A percentile compares a stretch with the other conserved stretches of the same genome.
Evolutionary conservation across 148 eudicot species (phyloP).

Genomic region (Fagopyrum homotropicum): DNA sequence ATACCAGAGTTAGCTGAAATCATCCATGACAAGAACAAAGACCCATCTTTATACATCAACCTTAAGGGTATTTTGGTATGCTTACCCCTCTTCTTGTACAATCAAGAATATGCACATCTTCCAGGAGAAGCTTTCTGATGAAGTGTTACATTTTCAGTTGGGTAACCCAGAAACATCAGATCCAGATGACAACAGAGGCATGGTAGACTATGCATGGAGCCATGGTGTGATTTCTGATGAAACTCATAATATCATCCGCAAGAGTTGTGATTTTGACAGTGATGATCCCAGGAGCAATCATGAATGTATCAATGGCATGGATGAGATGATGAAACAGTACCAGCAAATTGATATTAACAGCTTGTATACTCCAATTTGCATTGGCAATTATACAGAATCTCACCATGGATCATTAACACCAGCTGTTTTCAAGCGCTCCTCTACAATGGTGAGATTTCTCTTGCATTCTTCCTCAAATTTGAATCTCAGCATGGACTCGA

Average conservation of each 20-base stretch:
- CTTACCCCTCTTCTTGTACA: too few relatives aligned
- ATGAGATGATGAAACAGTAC: constrained; percentile 62
- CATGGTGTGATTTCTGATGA: constrained; percentile 89
- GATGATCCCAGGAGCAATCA: constrained; percentile 52
- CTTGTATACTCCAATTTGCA: constrained; percentile 72
- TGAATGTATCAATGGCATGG: constrained; percentile 42
- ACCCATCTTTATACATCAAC: constrained; percentile 44
- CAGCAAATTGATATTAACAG: constrained; percentile 82
- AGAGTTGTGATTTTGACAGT: constrained; percentile 65
- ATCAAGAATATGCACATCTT: too few relatives aligned
- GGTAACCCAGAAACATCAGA: constrained; percentile 95
- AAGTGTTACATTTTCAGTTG: constrained; percentile 27
- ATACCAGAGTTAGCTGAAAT: constrained; percentile 86
- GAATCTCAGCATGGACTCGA: too few relatives aligned
- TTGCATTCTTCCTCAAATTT: too few relatives aligned
- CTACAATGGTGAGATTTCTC: constrained; percentile 52
- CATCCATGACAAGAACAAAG: constrained; percentile 62
- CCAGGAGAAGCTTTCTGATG: too few relatives aligned
- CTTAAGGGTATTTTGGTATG: constrained; percentile 81
- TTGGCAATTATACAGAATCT: constrained; percentile 27
- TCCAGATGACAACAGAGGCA: constrained; percentile 88
- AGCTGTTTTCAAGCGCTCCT: constrained; percentile 40
- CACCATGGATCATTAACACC: constrained; percentile 21
- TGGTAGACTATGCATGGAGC: constrained; percentile 95
- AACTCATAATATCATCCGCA: constrained; percentile 50